Base-by-base conservation (phyloP, 129 eudicot genomes). In the Solidago caesia region DNA sequence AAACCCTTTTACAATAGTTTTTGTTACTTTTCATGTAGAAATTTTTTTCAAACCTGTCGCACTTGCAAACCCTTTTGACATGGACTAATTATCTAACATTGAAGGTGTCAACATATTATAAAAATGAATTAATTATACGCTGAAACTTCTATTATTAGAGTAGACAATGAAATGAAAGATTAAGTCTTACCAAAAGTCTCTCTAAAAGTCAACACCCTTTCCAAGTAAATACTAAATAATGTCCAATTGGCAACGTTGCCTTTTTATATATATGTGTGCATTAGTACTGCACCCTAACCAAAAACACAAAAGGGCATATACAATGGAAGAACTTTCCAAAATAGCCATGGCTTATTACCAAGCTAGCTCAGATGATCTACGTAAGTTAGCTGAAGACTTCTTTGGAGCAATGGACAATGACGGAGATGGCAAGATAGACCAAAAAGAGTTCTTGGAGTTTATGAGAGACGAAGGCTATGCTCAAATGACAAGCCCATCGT, bases 321-420 rank as follows among this genome's bases (percentile, higher is more conserved):
- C 56, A 11, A 87, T 87, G 84, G 83, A 87, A 11, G 82, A 79
- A 61, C 49, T 87, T 43, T 33, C 75, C 8, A 68, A 53, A 41
- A 80, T 82, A 21, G 92, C 92, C 45, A 67, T 8, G 73, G 85
- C 84, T 70, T 75, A 84, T 68, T 87, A 80, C 74, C 67, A 60
- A 62, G 82, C 75, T 3, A 79, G 84, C 14, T 6, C 85, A 1
- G 67, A 61, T 44, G 7, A 73, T 9, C 41, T 58, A 44, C 83
- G 77, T 55, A 0, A 44, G 6, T 41, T 76, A 56, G 92, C 89
- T 21, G 60, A n/a, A 1, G 70, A 74, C 41, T 87, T 84, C 77
- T 87, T 75, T 75, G 7, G 9, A 4, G 74, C 89, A 2, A 82
- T 87, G 87, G 92, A 87, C 69, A 9, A 66, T 1, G 83, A 87